Base-by-base conservation (phyloP, 225 moss, liverwort and hornwort species). In the Anthoceros angustus region DNA sequence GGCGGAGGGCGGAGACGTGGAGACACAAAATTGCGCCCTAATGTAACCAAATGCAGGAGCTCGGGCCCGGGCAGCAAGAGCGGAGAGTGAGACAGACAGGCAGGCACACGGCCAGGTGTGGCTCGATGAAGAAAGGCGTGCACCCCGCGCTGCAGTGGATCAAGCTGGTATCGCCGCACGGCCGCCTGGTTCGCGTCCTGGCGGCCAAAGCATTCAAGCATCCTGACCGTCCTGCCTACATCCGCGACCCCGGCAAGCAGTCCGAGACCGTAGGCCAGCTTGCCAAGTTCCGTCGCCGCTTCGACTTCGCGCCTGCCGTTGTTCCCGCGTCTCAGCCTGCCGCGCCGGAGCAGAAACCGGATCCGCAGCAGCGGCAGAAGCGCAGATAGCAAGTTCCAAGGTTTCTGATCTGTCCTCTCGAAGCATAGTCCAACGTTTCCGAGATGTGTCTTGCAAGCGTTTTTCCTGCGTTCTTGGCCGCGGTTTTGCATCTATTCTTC, bases 101-200 rank as follows among this genome's bases (percentile, higher is more conserved):
- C 46, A 48, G 46, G 55, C 55, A 9, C 55, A 55, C 55, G 7
- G n/a, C 55, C 23, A 23, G 55, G 18, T 15, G 55, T 32, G 55
- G 14, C 23, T 5, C 6, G 43, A 98, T 98, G 98, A 98, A 89
- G 98, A 98, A 98, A 70, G 98, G 98, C 12, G 66, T 72, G 46
- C 98, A 98, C 69, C 98, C 98, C 15, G 98, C 92, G 64, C 74
- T 98, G 72, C 98, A 98, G 92, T 92, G 87, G 89, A 89, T 98
- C 67, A 84, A 85, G 46, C 86, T 98, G 5, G 63, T 98, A 74
- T 84, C 98, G 39, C 98, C 98, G 7, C 98, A 98, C 83, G 98
- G 98, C 0, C 86, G 98, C 39, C 66, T 98, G 25, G 82, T 98
- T 9, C 85, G 92, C 42, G 98, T 98, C 11, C 69, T 92, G 69